Evolutionary conservation across 2,329 filamentous ascomycete genomes (phyloP).

Genomic region (Trichothecium roseum): DNA sequence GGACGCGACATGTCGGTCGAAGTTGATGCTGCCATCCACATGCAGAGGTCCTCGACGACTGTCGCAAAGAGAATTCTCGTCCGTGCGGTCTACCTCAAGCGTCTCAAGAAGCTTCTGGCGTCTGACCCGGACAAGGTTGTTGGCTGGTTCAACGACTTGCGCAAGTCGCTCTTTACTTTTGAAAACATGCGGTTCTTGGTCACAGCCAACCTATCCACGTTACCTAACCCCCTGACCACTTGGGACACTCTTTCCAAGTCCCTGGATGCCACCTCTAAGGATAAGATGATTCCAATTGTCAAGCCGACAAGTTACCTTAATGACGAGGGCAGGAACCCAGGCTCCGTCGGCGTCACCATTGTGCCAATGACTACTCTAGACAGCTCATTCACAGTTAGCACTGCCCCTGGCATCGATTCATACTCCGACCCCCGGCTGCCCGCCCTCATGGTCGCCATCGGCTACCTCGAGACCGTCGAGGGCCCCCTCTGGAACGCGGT

Average conservation of each 20-base stretch:
- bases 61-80: constrained; percentile 76
- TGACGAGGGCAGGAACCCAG: constrained; percentile 62
- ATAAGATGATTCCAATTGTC: constrained; percentile 57
- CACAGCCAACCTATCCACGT: constrained; percentile 65
- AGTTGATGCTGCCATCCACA: constrained; percentile 69
- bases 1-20: constrained; percentile 58
- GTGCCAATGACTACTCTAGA: constrained; percentile 89
- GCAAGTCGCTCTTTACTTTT: constrained; percentile 66
- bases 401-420: constrained; percentile 61
- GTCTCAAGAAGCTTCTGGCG: constrained; percentile 70
- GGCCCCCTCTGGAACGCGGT: constrained; percentile 91
- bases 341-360: constrained; percentile 63
- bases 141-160: constrained; percentile 65
- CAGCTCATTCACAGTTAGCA: constrained; percentile 77
- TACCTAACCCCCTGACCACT: constrained; percentile 63
- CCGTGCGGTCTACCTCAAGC: constrained; percentile 77
- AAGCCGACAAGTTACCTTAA: constrained; percentile 64
- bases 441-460: constrained; percentile 74
- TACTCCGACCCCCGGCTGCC: constrained; percentile 71
- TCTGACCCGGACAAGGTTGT: constrained; percentile 68
- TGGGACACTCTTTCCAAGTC: constrained; percentile 51
- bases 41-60: constrained; percentile 63
- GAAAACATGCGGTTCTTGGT: constrained; percentile 81
- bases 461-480: constrained; percentile 88
- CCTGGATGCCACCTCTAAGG: constrained; percentile 19